Percentiles rank a stretch among this genome's conserved stretches.
Evolutionary conservation across 352 stramenopile genomes (phyloP).

Genomic region (Pythium angustatum): DNA sequence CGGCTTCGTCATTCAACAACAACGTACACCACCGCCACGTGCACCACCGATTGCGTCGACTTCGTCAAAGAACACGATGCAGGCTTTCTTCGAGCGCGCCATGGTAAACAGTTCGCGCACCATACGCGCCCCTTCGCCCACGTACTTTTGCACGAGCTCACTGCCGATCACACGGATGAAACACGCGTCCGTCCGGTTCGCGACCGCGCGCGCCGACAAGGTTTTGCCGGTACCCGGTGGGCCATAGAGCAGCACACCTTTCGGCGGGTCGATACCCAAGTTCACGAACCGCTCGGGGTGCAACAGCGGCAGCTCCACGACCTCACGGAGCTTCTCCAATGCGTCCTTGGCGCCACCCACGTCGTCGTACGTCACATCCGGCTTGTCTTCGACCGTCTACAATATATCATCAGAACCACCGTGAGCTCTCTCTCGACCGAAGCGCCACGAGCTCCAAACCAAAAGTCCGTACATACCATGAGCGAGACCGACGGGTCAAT

Average conservation of each 20-base stretch:
- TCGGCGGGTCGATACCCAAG: constrained; percentile 98
- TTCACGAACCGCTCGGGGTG: constrained; percentile 99
- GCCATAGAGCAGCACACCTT: constrained; percentile 98
- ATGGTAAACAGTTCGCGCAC: constrained; percentile 99
- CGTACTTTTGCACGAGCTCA: constrained; percentile 99
- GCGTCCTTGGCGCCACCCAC: constrained; percentile 98
- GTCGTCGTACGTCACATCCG: constrained; percentile 99
- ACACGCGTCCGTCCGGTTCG: constrained; percentile 98
- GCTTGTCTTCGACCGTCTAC: constrained; percentile 99
- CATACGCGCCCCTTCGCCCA: constrained; percentile 98
- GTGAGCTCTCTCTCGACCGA: no score
- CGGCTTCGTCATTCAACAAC: not conserved
- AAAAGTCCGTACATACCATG: constrained; percentile 41
- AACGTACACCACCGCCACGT: constrained; percentile 62
- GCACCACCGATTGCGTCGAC: constrained; percentile 97
- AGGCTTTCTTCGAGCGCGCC: constrained; percentile 98
- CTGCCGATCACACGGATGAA: constrained; percentile 99
- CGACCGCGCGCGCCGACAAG: constrained; percentile 95
- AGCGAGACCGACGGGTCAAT: constrained; percentile 98
- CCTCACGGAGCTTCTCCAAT: constrained; percentile 98
- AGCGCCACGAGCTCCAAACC: not conserved
- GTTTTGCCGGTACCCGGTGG: constrained; percentile 98
- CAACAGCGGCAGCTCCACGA: constrained; percentile 97
- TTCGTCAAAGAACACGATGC: constrained; percentile 99
- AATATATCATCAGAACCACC: constrained; percentile 33